A percentile compares a stretch with the other conserved stretches of the same genome.
phyloP scores from a whole-genome alignment of 2,329 filamentous ascomycete species.

The Botrytis aclada region DNA sequence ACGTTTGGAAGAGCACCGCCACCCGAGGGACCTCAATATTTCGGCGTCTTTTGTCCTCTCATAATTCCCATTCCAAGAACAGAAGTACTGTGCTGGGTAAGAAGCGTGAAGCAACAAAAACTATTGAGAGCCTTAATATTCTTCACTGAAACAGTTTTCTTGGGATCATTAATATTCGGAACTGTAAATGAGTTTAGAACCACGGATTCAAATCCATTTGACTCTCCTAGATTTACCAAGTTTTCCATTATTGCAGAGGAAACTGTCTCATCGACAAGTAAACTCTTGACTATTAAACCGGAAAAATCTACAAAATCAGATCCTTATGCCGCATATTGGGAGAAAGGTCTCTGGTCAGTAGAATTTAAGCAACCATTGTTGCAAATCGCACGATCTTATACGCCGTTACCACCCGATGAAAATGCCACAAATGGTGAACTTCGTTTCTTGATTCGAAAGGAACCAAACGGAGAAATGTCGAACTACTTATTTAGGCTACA shows the following conservation, averaged over 20 bases:
- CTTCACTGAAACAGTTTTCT: background rate
- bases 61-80: background rate
- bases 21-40: background rate
- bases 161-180: background rate
- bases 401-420: constrained; percentile 65
- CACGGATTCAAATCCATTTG: constrained; percentile 43
- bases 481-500: constrained; percentile 68
- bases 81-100: background rate
- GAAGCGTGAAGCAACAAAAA: background rate
- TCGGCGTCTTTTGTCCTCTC: background rate
- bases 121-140: background rate
- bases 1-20: background rate
- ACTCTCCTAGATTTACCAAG: constrained; percentile 58
- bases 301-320: background rate
- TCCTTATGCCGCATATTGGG: constrained; percentile 50
- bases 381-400: constrained; percentile 89
- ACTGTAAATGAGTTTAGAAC: background rate
- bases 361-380: constrained; percentile 93
- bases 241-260: constrained; percentile 63
- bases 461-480: constrained; percentile 81
- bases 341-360: constrained; percentile 75
- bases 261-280: constrained; percentile 62
- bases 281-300: constrained; percentile 63
- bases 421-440: constrained; percentile 46
- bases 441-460: constrained; percentile 73